Evolutionary conservation across 306 rosid genomes (phyloP).

Genomic region (Cucurbita ficifolia): DNA sequence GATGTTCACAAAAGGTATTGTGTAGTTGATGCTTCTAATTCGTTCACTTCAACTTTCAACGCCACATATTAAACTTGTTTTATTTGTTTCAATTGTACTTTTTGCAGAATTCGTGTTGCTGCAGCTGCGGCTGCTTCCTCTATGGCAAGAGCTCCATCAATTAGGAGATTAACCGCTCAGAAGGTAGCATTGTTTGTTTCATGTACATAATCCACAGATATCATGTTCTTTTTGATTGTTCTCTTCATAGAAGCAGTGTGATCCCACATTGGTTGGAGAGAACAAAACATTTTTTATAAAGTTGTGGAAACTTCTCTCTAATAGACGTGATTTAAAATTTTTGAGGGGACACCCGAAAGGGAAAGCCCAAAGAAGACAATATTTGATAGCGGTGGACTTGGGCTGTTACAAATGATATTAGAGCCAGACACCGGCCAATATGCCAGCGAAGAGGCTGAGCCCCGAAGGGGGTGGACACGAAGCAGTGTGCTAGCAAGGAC

Average conservation of each 20-base stretch:
- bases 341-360: too few relatives aligned
- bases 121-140: conserved; percentile 98
- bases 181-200: conserved; percentile 46
- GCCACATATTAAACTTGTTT: conserved; percentile 3
- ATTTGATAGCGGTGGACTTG: too few relatives aligned
- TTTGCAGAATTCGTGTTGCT: conserved; percentile 83
- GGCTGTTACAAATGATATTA: too few relatives aligned
- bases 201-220: neutral
- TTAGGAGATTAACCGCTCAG: conserved; percentile 42
- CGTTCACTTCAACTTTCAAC: neutral
- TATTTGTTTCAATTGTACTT: neutral
- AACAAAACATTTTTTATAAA: too few relatives aligned
- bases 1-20: conserved; percentile 89
- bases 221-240: neutral
- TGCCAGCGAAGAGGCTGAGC: too few relatives aligned
- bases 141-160: conserved; percentile 72
- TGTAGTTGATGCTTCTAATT: neutral
- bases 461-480: too few relatives aligned
- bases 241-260: neutral
- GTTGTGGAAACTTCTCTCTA: too few relatives aligned
- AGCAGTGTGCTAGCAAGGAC: too few relatives aligned
- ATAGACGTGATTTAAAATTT: too few relatives aligned
- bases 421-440: too few relatives aligned
- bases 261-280: too few relatives aligned
- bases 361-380: too few relatives aligned